A percentile compares a stretch with the other conserved stretches of the same genome.
These are phyloP conservation scores for Pythium scleroteichum DNA, from an alignment of 352 stramenopile genomes.

Conservation along the genomic window DNA sequence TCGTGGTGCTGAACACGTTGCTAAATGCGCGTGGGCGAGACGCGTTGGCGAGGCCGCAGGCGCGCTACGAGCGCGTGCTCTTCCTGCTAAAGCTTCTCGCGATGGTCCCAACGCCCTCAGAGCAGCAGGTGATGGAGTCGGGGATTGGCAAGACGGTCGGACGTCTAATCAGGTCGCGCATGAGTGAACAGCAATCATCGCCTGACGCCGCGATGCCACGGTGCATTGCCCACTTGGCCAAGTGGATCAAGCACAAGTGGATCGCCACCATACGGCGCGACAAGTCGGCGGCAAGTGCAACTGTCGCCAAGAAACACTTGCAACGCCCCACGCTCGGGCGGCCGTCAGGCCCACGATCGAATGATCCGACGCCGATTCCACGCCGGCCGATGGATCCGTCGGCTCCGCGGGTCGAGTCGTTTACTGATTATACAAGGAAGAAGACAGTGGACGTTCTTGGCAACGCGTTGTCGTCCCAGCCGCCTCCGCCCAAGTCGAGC, in stretches of 20 bases:
- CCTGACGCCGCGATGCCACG: conserved; percentile 34
- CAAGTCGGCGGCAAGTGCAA: background rate
- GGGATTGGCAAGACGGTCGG: conserved; percentile 68
- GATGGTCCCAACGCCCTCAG: conserved; percentile 65
- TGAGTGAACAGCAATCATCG: conserved; percentile 33
- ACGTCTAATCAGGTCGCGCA: conserved; percentile 42
- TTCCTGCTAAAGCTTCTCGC: conserved; percentile 54
- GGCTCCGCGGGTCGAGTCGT: conserved; percentile 8
- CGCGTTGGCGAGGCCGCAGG: background rate
- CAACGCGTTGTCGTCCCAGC: conserved; percentile 1
- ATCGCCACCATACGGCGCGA: conserved; percentile 45
- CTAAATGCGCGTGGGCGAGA: conserved; percentile 11
- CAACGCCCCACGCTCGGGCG: conserved; percentile 17
- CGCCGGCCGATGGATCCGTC: background rate
- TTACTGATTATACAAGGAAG: conserved; percentile 1
- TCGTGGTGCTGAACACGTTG: conserved; percentile 51
- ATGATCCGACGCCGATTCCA: conserved; percentile 9
- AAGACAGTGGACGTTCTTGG: conserved; percentile 10
- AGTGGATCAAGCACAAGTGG: conserved; percentile 78
- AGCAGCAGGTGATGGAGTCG: conserved; percentile 54
- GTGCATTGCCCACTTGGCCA: conserved; percentile 49
- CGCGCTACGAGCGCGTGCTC: conserved; percentile 21
- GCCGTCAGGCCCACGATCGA: conserved; percentile 12
- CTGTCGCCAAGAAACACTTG: conserved; percentile 21
- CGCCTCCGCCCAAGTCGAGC: conserved; percentile 25